Evolutionary conservation across 495 filamentous ascomycete genomes (phyloP), one percentile per base, ranked within the genome.

Genomic region (Penicillium manginii): DNA sequence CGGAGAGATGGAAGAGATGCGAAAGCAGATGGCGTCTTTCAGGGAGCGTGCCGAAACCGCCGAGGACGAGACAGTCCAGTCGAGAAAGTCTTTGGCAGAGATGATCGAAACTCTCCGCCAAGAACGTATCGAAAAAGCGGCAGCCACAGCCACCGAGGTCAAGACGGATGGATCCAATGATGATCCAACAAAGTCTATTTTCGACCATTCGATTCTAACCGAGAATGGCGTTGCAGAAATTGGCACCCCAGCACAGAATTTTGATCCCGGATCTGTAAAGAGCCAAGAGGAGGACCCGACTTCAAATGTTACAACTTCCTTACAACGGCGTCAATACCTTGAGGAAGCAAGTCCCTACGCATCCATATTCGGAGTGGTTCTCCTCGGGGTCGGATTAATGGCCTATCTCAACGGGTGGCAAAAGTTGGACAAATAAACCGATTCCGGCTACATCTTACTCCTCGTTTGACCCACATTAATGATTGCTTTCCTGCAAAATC

Each of bases 331-430:
- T 53, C 66, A 71, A 43, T 71, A 74, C n/a, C 61, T 91, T 50
- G 77, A 85, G 57, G 84, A 91, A 31, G 84, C 86, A 59, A 84
- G 87, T 53, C 94, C 94, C 19, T 96, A 92, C 64, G 90, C 89
- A 32, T 91, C 88, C 7, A 92, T 96, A 78, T 74, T 97, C 21
- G 90, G 91, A 6, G 93, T 98, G 5, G 91, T 98, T 50, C 73
- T 97, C 47, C 72, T 97, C 60, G 94, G 94, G 15, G 87, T 97
- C 67, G 89, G 91, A 29, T 70, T 97, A 50, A 98, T 98, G 94
- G 91, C 90, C 43, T 96, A 91, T 75, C 78, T 98, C 61, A 98
- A 98, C 70, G 88, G 88, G 42, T 96, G 89, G 88, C 86, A 90
- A 72, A 85, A 84, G 66, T 75, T 83, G 59, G 86, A 87, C 56